Evolutionary conservation across 352 stramenopile genomes (phyloP).

Genomic region (Blastocystis sp.): DNA sequence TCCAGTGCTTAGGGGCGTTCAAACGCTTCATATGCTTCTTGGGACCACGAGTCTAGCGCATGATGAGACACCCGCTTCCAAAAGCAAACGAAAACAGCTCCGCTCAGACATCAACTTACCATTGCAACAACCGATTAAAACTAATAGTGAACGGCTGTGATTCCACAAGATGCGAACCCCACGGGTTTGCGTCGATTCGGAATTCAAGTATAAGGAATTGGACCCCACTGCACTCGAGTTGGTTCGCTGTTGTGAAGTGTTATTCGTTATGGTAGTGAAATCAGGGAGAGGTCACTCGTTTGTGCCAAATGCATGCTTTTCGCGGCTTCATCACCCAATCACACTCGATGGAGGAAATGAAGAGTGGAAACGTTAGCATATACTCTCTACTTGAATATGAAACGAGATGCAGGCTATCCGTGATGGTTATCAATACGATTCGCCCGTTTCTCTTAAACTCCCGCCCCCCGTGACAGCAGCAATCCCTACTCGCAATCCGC

Average conservation of each 20-base stretch:
- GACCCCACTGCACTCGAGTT: not conserved
- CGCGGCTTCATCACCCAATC: too few species aligned
- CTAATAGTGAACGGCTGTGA: not conserved
- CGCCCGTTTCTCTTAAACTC: too few species aligned
- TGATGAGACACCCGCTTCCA: not conserved
- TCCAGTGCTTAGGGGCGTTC: constrained; percentile 89
- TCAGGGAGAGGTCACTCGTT: not conserved
- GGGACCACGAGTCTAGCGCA: constrained; percentile 81
- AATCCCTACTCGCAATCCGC: not conserved
- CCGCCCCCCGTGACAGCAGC: too few species aligned
- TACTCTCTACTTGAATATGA: not conserved
- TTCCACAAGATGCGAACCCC: not conserved
- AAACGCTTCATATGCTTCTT: constrained; percentile 92
- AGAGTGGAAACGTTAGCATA: too few species aligned
- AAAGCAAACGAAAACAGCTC: not conserved
- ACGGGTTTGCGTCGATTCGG: not conserved
- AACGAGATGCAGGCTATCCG: not conserved
- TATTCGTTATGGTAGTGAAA: not conserved
- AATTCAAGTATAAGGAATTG: not conserved
- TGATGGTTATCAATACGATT: too few species aligned
- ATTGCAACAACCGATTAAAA: not conserved
- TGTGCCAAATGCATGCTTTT: too few species aligned
- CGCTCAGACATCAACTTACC: not conserved
- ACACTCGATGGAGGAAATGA: not conserved
- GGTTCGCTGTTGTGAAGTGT: not conserved